These are phyloP conservation scores for Fraxinus velutina DNA, from an alignment of 305 asterid species.

Conservation along the genomic window DNA sequence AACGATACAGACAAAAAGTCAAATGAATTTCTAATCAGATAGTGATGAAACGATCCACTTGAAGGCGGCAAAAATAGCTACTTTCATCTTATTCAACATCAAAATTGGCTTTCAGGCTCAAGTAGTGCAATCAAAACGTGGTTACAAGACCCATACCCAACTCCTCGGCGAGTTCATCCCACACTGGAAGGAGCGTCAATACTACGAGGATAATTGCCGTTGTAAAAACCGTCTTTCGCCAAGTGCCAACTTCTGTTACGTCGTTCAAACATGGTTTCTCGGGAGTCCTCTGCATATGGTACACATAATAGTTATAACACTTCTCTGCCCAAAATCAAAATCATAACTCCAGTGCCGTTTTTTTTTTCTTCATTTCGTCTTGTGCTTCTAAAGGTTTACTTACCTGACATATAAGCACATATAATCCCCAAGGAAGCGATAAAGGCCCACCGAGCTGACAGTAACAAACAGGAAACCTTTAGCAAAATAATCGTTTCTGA, in stretches of 20 bases:
- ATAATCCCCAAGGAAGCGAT: slow-evolving; percentile 97
- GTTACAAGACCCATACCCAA: slow-evolving; percentile 78
- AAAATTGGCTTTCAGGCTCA: slow-evolving; percentile 36
- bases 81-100: slow-evolving; percentile 23
- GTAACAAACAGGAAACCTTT: slow-evolving; percentile 10
- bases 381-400: neutral
- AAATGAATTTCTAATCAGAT: neutral
- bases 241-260: slow-evolving; percentile 79
- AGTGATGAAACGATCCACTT: neutral
- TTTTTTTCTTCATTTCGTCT: neutral
- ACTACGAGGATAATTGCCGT: slow-evolving; percentile 58
- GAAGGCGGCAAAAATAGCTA: slow-evolving; percentile 7
- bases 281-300: slow-evolving; percentile 60
- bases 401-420: slow-evolving; percentile 95
- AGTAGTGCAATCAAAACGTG: slow-evolving; percentile 39
- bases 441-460: slow-evolving; percentile 94
- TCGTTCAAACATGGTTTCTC: slow-evolving; percentile 91
- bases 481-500: neutral
- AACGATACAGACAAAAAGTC: neutral
- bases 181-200: slow-evolving; percentile 88
- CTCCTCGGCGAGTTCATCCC: slow-evolving; percentile 98
- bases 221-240: slow-evolving; percentile 55
- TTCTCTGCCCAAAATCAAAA: neutral
- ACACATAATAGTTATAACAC: neutral
- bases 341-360: neutral